These are phyloP conservation scores for Dalbergia cultrata DNA, from an alignment of 306 rosid genomes.

Conservation along the genomic window DNA sequence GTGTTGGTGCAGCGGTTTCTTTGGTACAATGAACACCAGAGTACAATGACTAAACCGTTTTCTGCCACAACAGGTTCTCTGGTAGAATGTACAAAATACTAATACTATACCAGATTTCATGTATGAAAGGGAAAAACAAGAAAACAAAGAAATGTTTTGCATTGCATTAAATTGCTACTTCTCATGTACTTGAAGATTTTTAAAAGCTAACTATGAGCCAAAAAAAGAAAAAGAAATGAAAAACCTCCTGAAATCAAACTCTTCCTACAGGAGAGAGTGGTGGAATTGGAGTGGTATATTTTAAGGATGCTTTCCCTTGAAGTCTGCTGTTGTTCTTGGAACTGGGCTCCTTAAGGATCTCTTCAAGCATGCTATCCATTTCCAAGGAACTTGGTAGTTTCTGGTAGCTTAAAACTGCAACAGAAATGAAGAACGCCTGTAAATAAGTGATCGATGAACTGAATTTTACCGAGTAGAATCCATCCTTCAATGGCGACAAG, in stretches of 20 bases:
- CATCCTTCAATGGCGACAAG: conserved; percentile 71
- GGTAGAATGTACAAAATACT: background rate
- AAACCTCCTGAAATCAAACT: conserved; percentile 58
- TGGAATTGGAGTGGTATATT: conserved; percentile 78
- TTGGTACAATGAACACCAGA: conserved; percentile 48
- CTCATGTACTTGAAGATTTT: conserved; percentile 46
- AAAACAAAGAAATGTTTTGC: conserved; percentile 34
- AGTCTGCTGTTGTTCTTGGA: conserved; percentile 43
- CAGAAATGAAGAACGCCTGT: conserved; percentile 89
- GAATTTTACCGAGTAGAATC: conserved; percentile 71
- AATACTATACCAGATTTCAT: conserved; percentile 26
- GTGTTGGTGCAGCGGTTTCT: conserved; percentile 35
- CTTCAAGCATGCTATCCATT: conserved; percentile 51
- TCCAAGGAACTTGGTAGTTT: conserved; percentile 53
- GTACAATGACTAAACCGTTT: conserved; percentile 34
- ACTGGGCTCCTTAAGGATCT: conserved; percentile 48
- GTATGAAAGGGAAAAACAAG: background rate
- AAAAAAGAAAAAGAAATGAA: background rate
- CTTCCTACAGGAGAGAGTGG: conserved; percentile 94
- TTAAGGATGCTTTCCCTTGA: conserved; percentile 59
- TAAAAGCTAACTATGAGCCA: conserved; percentile 44
- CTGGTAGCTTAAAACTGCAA: conserved; percentile 62
- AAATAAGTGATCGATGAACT: conserved; percentile 67
- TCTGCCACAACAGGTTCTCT: conserved; percentile 33
- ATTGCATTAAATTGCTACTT: conserved; percentile 43